phyloP scores from a whole-genome alignment of 2,329 filamentous ascomycete species.

The Byssoonygena ceratinophila region DNA sequence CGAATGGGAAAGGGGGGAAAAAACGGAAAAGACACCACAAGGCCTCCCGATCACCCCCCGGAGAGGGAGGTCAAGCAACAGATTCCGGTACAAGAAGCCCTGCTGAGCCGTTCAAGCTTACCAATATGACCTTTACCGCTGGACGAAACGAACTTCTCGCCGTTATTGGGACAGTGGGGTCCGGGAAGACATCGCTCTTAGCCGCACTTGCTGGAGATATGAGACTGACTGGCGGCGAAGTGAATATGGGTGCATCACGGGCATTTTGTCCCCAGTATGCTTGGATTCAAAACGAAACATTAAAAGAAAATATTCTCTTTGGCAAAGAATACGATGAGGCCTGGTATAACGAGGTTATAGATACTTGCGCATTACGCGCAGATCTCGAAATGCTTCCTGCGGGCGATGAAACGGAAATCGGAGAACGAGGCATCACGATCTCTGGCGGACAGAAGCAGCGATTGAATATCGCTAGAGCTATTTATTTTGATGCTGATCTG shows the following conservation, averaged over 20 bases:
- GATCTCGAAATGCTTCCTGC: conserved; percentile 91
- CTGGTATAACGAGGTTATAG: conserved; percentile 78
- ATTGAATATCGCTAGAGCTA: conserved; percentile 77
- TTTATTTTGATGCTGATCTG: conserved; percentile 55
- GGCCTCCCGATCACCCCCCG: conserved; percentile 1
- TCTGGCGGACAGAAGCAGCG: conserved; percentile 93
- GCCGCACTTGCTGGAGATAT: conserved; percentile 88
- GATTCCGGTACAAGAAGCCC: conserved; percentile 19
- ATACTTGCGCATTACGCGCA: conserved; percentile 71
- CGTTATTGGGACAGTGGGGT: conserved; percentile 44
- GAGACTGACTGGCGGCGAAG: conserved; percentile 65
- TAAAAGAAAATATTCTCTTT: conserved; percentile 84
- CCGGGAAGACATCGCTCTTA: conserved; percentile 85
- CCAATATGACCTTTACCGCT: conserved; percentile 29
- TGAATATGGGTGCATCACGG: conserved; percentile 65
- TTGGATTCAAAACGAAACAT: conserved; percentile 89
- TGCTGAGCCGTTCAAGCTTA: conserved; percentile 34
- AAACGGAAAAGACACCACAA: conserved; percentile 18
- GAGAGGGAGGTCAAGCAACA: conserved; percentile 22
- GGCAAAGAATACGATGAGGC: conserved; percentile 62
- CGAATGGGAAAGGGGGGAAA: conserved; percentile 13
- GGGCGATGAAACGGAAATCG: conserved; percentile 83
- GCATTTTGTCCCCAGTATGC: conserved; percentile 94
- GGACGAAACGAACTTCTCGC: conserved; percentile 33
- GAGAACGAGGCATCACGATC: conserved; percentile 88